Conservation (phyloP, 2,329 filamentous ascomycete genomes). For the Claviceps monticola region DNA sequence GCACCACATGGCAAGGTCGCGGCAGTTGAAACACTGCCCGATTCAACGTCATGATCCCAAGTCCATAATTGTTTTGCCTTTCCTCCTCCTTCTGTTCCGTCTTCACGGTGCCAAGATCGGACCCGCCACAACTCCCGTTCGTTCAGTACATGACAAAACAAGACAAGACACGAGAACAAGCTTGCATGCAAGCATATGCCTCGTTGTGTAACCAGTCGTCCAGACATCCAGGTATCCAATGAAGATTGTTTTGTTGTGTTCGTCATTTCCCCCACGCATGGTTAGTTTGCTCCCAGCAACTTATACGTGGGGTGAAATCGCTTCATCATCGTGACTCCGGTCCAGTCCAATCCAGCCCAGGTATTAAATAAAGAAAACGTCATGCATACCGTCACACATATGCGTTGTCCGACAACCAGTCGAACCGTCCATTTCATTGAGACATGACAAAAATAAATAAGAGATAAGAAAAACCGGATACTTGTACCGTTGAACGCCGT, state of each 20-base stretch:
- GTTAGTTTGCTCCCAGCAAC: not conserved
- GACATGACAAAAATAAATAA: slow-evolving; percentile 5
- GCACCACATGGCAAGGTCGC: not conserved
- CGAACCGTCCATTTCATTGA: not conserved
- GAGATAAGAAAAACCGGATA: slow-evolving; percentile 9
- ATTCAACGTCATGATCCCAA: not conserved
- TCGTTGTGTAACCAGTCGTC: not conserved
- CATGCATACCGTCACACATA: slow-evolving; percentile 1
- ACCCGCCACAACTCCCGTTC: not conserved
- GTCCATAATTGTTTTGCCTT: not conserved
- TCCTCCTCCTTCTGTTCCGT: not conserved
- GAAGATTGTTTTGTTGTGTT: not conserved
- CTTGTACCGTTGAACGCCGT: slow-evolving; percentile 13
- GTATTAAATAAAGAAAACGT: not conserved
- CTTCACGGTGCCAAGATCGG: not conserved
- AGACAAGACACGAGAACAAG: not conserved
- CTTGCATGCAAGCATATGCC: not conserved
- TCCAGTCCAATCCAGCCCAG: not conserved
- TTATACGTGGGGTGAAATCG: not conserved
- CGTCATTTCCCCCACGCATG: not conserved
- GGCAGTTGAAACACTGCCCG: not conserved
- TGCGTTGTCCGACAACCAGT: not conserved
- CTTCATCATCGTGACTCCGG: not conserved
- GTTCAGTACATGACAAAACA: not conserved
- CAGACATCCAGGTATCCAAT: not conserved